Conservation (phyloP, 139 green algal species). For the Desmodesmus armatus region DNA sequence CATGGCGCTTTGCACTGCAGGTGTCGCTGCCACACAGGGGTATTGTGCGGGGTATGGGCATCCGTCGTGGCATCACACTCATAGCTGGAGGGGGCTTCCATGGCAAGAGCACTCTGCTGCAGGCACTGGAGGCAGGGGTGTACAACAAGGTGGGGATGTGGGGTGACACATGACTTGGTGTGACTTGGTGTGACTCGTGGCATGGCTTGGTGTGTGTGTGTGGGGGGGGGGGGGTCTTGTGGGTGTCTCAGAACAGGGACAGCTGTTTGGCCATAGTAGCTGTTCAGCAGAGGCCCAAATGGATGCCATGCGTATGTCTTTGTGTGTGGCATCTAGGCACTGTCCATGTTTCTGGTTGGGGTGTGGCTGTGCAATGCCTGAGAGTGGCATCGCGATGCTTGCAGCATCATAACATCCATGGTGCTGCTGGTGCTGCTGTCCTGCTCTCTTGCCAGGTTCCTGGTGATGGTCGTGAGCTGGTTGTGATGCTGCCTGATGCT, state of each 20-base stretch:
- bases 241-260: no score
- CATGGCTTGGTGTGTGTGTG: no score
- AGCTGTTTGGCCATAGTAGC: no score
- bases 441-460: constrained; percentile 61
- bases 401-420: background rate
- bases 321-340: no score
- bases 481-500: constrained; percentile 58
- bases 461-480: constrained; percentile 77
- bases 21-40: constrained; percentile 39
- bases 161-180: no score
- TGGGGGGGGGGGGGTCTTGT: no score
- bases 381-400: background rate
- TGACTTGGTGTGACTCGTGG: no score
- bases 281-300: no score
- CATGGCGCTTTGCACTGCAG: background rate
- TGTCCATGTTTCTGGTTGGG: no score
- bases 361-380: background rate
- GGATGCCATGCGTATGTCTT: no score
- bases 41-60: constrained; percentile 67
- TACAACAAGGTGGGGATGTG: constrained; percentile 78
- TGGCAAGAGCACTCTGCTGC: constrained; percentile 79
- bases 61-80: constrained; percentile 72
- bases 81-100: constrained; percentile 83
- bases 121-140: constrained; percentile 73
- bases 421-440: background rate